Percentiles rank a stretch among this genome's conserved stretches.
These are phyloP conservation scores for Xylaria multiplex DNA, from an alignment of 2,329 filamentous ascomycete species.

Conservation along the genomic window DNA sequence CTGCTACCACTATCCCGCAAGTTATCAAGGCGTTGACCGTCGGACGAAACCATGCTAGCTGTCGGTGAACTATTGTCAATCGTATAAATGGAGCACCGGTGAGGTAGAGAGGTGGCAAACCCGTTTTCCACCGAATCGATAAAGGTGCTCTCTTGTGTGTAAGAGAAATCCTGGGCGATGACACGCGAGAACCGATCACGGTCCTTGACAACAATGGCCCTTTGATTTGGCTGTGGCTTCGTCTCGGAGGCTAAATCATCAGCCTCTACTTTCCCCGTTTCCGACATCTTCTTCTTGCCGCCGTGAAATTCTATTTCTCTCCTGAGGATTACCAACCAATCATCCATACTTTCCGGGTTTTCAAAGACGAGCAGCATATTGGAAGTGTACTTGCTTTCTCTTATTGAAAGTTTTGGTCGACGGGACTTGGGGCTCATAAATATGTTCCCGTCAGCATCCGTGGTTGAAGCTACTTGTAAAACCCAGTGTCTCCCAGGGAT, in stretches of 20 bases:
- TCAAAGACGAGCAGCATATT: conserved; percentile 80
- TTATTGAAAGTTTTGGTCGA: conserved; percentile 71
- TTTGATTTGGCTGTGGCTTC: conserved; percentile 56
- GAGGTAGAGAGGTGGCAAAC: conserved; percentile 44
- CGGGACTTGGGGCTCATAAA: conserved; percentile 67
- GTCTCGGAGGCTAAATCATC: conserved; percentile 52
- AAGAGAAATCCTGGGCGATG: conserved; percentile 52
- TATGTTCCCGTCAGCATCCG: conserved; percentile 66
- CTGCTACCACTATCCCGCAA: conserved; percentile 61
- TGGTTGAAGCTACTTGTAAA: conserved; percentile 75
- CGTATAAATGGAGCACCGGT: conserved; percentile 53
- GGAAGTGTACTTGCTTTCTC: conserved; percentile 66
- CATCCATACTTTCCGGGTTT: conserved; percentile 77
- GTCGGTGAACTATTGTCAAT: conserved; percentile 66
- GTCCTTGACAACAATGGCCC: conserved; percentile 60
- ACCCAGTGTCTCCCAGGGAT: conserved; percentile 86
- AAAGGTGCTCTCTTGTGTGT: conserved; percentile 45
- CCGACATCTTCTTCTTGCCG: conserved; percentile 70
- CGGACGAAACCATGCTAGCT: conserved; percentile 67
- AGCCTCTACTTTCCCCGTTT: conserved; percentile 64
- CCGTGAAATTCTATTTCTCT: conserved; percentile 76
- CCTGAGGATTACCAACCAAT: conserved; percentile 75
- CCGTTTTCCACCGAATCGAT: conserved; percentile 45
- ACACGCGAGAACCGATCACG: conserved; percentile 58
- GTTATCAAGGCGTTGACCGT: conserved; percentile 67